phyloP scores from a whole-genome alignment of 1,139 yeast genomes.

The Hemisphaericaspora lyxosophila region DNA sequence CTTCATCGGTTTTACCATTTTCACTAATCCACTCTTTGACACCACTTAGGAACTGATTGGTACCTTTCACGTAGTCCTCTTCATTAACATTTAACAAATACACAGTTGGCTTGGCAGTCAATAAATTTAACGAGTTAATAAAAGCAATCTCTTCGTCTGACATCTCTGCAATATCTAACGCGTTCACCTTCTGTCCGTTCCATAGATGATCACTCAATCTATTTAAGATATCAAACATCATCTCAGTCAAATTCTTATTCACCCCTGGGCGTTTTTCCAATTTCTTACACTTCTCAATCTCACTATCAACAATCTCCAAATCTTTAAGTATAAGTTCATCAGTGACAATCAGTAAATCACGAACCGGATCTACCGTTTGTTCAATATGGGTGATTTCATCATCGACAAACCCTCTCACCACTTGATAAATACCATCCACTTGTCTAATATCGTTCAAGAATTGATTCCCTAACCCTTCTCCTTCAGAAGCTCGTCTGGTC shows the following conservation, averaged over 20 bases:
- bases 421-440: slow-evolving; percentile 74
- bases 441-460: slow-evolving; percentile 68
- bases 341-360: slow-evolving; percentile 67
- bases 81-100: slow-evolving; percentile 59
- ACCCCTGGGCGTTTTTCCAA: slow-evolving; percentile 40
- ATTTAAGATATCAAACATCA: slow-evolving; percentile 48
- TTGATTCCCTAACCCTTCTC: slow-evolving; percentile 78
- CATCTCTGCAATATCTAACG: slow-evolving; percentile 46
- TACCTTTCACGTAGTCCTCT: slow-evolving; percentile 47
- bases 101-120: slow-evolving; percentile 72
- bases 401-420: slow-evolving; percentile 65
- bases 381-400: slow-evolving; percentile 75
- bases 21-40: slow-evolving; percentile 55
- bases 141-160: slow-evolving; percentile 53
- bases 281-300: slow-evolving; percentile 47
- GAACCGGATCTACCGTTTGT: slow-evolving; percentile 58
- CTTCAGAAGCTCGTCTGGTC: slow-evolving; percentile 69
- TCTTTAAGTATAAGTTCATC: slow-evolving; percentile 76
- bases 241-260: slow-evolving; percentile 29
- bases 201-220: slow-evolving; percentile 51
- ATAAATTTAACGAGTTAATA: slow-evolving; percentile 56
- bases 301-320: slow-evolving; percentile 61
- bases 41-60: slow-evolving; percentile 44
- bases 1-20: slow-evolving; percentile 55
- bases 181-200: slow-evolving; percentile 53